phyloP scores from a whole-genome alignment of 768 basidiomycete genomes.

The Infundibulicybe gibba region DNA sequence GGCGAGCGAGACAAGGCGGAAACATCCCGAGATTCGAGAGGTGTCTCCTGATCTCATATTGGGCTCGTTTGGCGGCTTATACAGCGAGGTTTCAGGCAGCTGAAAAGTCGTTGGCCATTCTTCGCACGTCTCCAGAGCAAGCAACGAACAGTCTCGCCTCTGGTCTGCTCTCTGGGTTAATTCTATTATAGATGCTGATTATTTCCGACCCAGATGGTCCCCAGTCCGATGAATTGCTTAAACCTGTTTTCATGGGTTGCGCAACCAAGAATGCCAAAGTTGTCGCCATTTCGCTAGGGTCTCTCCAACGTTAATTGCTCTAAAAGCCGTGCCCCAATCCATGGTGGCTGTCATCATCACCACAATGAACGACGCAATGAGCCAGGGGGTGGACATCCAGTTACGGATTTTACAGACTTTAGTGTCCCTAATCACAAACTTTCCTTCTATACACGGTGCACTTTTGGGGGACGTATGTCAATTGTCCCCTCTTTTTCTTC shows the following conservation, averaged over 20 bases:
- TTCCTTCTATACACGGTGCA: conserved; percentile 74
- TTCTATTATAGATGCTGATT: conserved; percentile 2
- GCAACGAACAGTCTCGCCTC: conserved; percentile 69
- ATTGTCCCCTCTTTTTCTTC: neutral
- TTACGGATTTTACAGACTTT: conserved; percentile 91
- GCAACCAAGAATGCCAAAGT: conserved; percentile 93
- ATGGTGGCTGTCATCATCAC: conserved; percentile 76
- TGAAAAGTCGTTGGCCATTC: conserved; percentile 80
- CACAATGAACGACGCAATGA: conserved; percentile 85
- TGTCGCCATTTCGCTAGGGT: conserved; percentile 87
- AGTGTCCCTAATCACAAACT: conserved; percentile 87
- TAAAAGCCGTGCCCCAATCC: conserved; percentile 80
- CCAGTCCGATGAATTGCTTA: conserved; percentile 76
- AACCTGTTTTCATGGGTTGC: conserved; percentile 92
- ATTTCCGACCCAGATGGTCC: conserved; percentile 54
- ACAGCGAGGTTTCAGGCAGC: conserved; percentile 53
- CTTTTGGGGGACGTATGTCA: conserved; percentile 75
- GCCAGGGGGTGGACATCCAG: conserved; percentile 96
- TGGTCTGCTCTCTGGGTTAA: conserved; percentile 40
- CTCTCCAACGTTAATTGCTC: conserved; percentile 87
- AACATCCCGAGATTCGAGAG: conserved; percentile 92
- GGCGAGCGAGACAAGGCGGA: conserved; percentile 83
- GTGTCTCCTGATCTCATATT: conserved; percentile 36
- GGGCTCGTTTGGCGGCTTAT: conserved; percentile 7
- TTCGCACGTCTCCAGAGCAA: conserved; percentile 80